These are phyloP conservation scores for Leishmania lainsoni DNA, from an alignment of 208 protist species.

Conservation along the genomic window DNA sequence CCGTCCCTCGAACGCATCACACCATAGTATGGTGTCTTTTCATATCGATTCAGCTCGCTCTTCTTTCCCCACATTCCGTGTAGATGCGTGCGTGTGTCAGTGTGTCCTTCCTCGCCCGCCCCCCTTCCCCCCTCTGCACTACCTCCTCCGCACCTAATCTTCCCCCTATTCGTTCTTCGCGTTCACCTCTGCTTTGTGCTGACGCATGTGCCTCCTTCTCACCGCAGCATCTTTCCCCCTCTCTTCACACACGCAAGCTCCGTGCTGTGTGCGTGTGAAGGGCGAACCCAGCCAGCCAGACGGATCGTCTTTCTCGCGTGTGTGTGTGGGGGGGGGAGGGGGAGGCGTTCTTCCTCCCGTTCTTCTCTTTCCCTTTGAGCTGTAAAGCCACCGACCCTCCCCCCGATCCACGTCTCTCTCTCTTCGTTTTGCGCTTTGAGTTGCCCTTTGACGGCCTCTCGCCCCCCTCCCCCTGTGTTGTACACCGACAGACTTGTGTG, in stretches of 20 bases:
- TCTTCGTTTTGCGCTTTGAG: too few relatives aligned
- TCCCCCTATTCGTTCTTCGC: not conserved
- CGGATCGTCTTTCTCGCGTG: not conserved
- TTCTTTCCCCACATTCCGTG: not conserved
- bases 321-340: not conserved
- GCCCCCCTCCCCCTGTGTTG: not conserved
- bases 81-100: not conserved
- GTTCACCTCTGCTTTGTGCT: not conserved
- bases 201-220: not conserved
- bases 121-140: not conserved
- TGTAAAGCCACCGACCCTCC: too few relatives aligned
- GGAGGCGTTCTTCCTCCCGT: too few relatives aligned
- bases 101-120: not conserved
- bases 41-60: not conserved
- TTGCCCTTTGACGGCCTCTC: too few relatives aligned
- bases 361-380: not conserved
- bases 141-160: not conserved
- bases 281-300: not conserved
- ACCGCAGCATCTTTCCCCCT: not conserved
- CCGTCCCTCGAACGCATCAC: not conserved
- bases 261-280: not conserved
- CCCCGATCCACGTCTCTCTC: not conserved
- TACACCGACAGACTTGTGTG: not conserved
- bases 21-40: not conserved
- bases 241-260: not conserved